Evolutionary conservation across 2,329 filamentous ascomycete species (phyloP).

Genomic region (Zymoseptoria crescenta): DNA sequence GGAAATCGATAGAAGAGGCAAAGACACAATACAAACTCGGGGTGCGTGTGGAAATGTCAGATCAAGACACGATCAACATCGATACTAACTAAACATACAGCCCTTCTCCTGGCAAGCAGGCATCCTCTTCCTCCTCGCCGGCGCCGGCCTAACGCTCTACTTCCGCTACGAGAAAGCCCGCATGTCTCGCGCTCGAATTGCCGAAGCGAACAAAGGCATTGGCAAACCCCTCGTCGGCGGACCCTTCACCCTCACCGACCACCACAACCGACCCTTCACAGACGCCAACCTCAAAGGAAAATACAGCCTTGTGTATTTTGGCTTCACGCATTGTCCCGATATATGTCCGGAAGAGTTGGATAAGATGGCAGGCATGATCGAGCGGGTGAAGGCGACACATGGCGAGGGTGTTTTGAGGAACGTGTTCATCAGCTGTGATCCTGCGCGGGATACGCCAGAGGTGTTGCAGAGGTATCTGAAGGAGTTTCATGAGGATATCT

Average conservation of each 20-base stretch:
- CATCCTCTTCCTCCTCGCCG: conserved; percentile 72
- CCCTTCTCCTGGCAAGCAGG: conserved; percentile 94
- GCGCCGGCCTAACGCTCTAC: conserved; percentile 72
- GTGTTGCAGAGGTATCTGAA: conserved; percentile 77
- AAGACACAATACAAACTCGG: conserved; percentile 39
- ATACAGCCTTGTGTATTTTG: conserved; percentile 89
- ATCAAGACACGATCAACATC: conserved; percentile 6
- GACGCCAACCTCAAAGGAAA: conserved; percentile 77
- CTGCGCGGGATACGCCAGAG: conserved; percentile 76
- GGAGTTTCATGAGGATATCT: conserved; percentile 81
- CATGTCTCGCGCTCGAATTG: conserved; percentile 79
- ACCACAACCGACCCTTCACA: conserved; percentile 70
- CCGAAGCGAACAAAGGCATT: conserved; percentile 86
- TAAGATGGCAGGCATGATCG: conserved; percentile 96
- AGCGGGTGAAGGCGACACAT: conserved; percentile 49
- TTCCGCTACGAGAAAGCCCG: conserved; percentile 90
- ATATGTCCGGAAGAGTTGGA: conserved; percentile 98
- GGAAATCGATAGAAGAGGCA: conserved; percentile 40
- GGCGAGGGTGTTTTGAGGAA: conserved; percentile 54
- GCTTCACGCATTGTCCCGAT: conserved; percentile 95
- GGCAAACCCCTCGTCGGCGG: conserved; percentile 91
- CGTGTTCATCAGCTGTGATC: conserved; percentile 93
- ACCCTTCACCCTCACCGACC: conserved; percentile 71
- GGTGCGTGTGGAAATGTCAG: conserved; percentile 24
- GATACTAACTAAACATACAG: conserved; percentile 34